phyloP scores from a whole-genome alignment of 495 filamentous ascomycete genomes.

The Haplographium delicatum region DNA sequence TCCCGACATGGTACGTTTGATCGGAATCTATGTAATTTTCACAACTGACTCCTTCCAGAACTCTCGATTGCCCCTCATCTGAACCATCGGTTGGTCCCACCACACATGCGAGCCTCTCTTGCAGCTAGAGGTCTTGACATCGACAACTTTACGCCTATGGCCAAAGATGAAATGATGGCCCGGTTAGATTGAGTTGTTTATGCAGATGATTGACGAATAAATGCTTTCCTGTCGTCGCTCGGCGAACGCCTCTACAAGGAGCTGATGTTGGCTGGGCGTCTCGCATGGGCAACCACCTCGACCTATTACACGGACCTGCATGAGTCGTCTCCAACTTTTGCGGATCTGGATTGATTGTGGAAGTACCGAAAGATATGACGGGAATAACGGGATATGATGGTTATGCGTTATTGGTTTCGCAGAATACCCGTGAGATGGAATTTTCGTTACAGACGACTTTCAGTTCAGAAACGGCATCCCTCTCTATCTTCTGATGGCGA shows the following conservation, averaged over 20 bases:
- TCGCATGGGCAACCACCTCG: conserved; percentile 22
- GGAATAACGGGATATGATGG: conserved; percentile 22
- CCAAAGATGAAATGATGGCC: conserved; percentile 94
- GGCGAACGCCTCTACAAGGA: conserved; percentile 12
- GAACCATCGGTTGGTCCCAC: conserved; percentile 81
- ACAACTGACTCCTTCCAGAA: conserved; percentile 48
- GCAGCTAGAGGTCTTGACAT: conserved; percentile 79
- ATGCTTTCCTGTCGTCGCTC: conserved; percentile 28
- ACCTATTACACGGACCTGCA: conserved; percentile 26
- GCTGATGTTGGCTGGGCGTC: conserved; percentile 19
- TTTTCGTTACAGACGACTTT: conserved; percentile 20
- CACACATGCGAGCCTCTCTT: conserved; percentile 70
- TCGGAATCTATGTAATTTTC: neutral
- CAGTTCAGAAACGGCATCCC: conserved; percentile 20
- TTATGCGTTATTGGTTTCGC: conserved; percentile 24
- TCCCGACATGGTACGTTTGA: conserved; percentile 74
- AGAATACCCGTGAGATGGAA: conserved; percentile 25
- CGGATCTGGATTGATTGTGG: conserved; percentile 23
- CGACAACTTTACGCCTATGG: conserved; percentile 85
- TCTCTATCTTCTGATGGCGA: conserved; percentile 6
- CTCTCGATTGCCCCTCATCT: conserved; percentile 87
- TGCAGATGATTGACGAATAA: conserved; percentile 24
- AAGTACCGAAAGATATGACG: conserved; percentile 22
- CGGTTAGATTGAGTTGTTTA: conserved; percentile 74
- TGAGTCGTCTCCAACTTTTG: conserved; percentile 25